Evolutionary conservation across 176 grass and related monocot genomes (phyloP).

Genomic region (Echinochloa phyllopogon): DNA sequence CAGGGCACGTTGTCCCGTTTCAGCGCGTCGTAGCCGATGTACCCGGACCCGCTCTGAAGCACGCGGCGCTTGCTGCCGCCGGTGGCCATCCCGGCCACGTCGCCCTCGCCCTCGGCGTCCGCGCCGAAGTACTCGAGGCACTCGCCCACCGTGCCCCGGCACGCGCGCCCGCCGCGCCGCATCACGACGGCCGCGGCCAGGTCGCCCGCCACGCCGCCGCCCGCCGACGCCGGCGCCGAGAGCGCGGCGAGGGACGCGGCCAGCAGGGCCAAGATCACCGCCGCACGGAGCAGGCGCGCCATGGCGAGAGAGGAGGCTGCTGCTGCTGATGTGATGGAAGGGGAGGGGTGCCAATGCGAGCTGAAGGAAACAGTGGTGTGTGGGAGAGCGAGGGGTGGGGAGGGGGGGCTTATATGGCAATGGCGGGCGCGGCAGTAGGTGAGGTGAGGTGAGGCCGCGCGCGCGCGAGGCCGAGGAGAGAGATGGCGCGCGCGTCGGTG

Average conservation of each 20-base stretch:
- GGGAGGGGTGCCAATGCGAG: not conserved
- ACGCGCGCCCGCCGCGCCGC: slow-evolving; percentile 40
- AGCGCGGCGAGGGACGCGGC: not conserved
- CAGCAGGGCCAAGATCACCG: not conserved
- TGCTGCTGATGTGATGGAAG: not conserved
- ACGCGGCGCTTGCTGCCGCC: slow-evolving; percentile 49
- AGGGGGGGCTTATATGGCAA: slow-evolving; percentile 30
- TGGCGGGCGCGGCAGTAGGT: slow-evolving; percentile 46
- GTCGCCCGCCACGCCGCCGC: not conserved
- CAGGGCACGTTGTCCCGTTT: slow-evolving; percentile 65
- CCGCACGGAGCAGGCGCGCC: not conserved
- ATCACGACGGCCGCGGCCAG: not conserved
- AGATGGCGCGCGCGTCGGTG: slow-evolving; percentile 52
- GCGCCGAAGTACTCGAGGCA: slow-evolving; percentile 49
- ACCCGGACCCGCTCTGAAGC: slow-evolving; percentile 52
- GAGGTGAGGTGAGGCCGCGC: not conserved
- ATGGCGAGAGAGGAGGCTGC: no score
- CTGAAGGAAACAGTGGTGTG: not conserved
- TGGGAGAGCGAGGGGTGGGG: not conserved
- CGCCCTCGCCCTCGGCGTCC: slow-evolving; percentile 37
- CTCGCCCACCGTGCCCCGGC: slow-evolving; percentile 57
- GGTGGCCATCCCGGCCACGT: slow-evolving; percentile 37
- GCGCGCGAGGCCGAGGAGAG: not conserved
- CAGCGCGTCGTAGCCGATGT: slow-evolving; percentile 88
- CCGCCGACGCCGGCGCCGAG: not conserved